Base-by-base conservation (phyloP, 2,329 filamentous ascomycete species). In the Aspergillus awamori region DNA sequence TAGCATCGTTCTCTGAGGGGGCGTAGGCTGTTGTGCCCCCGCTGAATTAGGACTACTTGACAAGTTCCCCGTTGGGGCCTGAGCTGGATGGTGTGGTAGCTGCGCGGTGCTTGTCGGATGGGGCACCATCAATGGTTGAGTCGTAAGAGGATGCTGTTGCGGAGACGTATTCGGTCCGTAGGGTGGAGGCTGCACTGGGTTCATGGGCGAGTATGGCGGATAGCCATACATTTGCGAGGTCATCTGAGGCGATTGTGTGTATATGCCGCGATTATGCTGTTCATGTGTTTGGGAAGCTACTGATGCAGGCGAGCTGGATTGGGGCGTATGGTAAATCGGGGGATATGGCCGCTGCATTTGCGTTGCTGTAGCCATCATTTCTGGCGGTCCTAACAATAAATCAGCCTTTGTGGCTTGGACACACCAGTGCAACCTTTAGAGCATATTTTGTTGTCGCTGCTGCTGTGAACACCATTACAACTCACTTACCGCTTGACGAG, bases 321-420 rank as follows among this genome's bases (percentile, higher is more conserved):
- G 93, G 58, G 93, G 93, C 17, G 93, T 96, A 77, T 97, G 92
- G 76, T 97, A 97, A 74, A 97, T 96, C 63, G 92, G 92, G 69
- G 93, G 93, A 76, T 96, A 97, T 51, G 82, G 85, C 69, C 87
- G 83, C 75, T 86, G 87, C 84, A 89, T 88, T 67, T 86, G 86
- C 69, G 86, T 83, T 68, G 86, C 74, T 64, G 79, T 82, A 65
- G 87, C 86, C 87, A 89, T 89, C 72, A 84, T 81, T 74, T 88
- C 86, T 74, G 88, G 87, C 77, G 89, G 87, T 78, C 92, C 90
- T 91, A 87, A 84, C 74, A 82, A 80, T 64, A 80, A 81, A 70
- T 86, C 83, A 79, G 88, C 89, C 84, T 86, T 45, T 54, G 56
- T 57, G 15, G 43, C 7, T 28, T 33, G 54, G 13, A 43, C 7